phyloP scores from a whole-genome alignment of 1,139 yeast species.

The Pichia kudriavzevii region DNA sequence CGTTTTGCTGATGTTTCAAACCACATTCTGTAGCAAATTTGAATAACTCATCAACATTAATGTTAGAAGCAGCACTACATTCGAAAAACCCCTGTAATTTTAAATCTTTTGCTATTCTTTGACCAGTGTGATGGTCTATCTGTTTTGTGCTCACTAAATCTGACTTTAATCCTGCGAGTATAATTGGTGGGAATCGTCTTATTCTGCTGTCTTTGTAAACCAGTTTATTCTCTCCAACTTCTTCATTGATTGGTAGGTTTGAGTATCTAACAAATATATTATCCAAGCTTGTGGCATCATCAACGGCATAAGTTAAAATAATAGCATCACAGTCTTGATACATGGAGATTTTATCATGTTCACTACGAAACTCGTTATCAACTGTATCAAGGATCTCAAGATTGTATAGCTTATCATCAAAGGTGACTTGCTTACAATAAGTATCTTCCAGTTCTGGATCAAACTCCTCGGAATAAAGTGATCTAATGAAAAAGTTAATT shows the following conservation, averaged over 20 bases:
- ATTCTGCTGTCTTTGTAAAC: constrained; percentile 5
- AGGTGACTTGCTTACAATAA: constrained; percentile 28
- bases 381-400: constrained; percentile 51
- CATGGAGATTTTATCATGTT: constrained; percentile 35
- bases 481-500: constrained; percentile 43
- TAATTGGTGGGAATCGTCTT: constrained; percentile 18
- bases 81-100: constrained; percentile 40
- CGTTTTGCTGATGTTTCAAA: constrained; percentile 7
- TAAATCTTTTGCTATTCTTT: constrained; percentile 34
- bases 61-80: constrained; percentile 45
- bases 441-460: constrained; percentile 51
- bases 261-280: constrained; percentile 12
- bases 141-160: constrained; percentile 36
- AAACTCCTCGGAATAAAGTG: constrained; percentile 43
- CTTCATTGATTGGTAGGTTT: constrained; percentile 12
- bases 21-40: constrained; percentile 36
- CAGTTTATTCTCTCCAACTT: constrained; percentile 8
- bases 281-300: constrained; percentile 27
- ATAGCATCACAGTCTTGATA: constrained; percentile 41
- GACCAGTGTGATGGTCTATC: constrained; percentile 33
- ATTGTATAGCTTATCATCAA: constrained; percentile 35
- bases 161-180: constrained; percentile 30
- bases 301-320: constrained; percentile 44
- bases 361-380: constrained; percentile 38
- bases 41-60: constrained; percentile 43